A percentile compares a stretch with the other conserved stretches of the same genome.
Conservation (phyloP, 208 protist species). For the Phytomonas francai region DNA sequence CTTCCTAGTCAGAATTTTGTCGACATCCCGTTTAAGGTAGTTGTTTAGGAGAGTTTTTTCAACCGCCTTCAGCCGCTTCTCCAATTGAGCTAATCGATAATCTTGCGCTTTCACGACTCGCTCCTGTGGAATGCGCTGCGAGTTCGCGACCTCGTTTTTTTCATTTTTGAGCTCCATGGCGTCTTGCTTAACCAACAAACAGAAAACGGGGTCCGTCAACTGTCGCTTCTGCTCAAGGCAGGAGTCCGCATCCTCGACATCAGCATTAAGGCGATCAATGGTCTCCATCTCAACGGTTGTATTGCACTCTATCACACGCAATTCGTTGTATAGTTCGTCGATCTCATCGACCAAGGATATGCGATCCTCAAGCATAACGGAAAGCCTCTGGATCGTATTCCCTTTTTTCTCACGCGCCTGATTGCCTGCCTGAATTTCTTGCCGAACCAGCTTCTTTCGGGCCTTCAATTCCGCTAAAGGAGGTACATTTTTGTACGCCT, state of each 20-base stretch:
- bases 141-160: slow-evolving; percentile 41
- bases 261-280: slow-evolving; percentile 33
- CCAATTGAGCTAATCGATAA: slow-evolving; percentile 71
- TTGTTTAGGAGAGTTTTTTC: slow-evolving; percentile 56
- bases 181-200: slow-evolving; percentile 51
- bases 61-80: slow-evolving; percentile 53
- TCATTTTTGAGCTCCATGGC: slow-evolving; percentile 39
- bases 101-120: slow-evolving; percentile 85
- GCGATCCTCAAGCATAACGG: slow-evolving; percentile 36
- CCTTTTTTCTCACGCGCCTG: slow-evolving; percentile 59
- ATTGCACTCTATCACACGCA: slow-evolving; percentile 70
- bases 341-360: slow-evolving; percentile 52
- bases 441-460: slow-evolving; percentile 40
- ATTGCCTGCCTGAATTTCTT: slow-evolving; percentile 49
- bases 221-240: slow-evolving; percentile 37
- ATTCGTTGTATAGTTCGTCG: slow-evolving; percentile 69
- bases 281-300: slow-evolving; percentile 35
- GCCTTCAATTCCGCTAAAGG: slow-evolving; percentile 40
- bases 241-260: slow-evolving; percentile 39
- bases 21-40: slow-evolving; percentile 44
- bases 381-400: slow-evolving; percentile 33
- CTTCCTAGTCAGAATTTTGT: slow-evolving; percentile 37
- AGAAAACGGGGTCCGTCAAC: slow-evolving; percentile 24
- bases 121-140: slow-evolving; percentile 61
- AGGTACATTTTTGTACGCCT: slow-evolving; percentile 18